Evolutionary conservation across 306 rosid genomes (phyloP).

Genomic region (Chamaecrista fasciculata): DNA sequence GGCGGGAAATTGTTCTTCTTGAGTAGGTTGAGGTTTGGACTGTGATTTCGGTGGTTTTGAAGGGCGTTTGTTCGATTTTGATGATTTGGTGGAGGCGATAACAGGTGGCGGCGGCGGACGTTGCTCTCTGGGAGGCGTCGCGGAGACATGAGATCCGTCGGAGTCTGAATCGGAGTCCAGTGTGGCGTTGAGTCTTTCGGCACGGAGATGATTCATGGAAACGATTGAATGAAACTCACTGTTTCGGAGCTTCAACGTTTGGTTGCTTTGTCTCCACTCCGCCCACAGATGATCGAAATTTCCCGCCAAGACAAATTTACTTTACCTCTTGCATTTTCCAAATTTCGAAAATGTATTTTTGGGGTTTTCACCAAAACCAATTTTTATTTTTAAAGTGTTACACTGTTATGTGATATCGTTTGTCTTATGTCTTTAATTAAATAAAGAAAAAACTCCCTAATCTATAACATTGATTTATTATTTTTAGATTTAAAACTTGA

Average conservation of each 20-base stretch:
- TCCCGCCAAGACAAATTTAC: not conserved
- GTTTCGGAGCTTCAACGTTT: not conserved
- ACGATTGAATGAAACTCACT: not conserved
- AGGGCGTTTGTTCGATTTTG: constrained; percentile 41
- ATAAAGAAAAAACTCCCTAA: too few species aligned
- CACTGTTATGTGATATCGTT: too few species aligned
- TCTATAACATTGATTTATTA: too few species aligned
- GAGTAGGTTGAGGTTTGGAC: not conserved
- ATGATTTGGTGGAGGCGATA: constrained; percentile 27
- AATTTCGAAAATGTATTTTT: too few species aligned
- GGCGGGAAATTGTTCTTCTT: constrained; percentile 15
- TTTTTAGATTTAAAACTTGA: too few species aligned
- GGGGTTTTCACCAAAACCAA: too few species aligned
- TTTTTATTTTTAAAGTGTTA: too few species aligned
- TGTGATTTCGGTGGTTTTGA: constrained; percentile 8
- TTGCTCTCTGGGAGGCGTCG: constrained; percentile 75
- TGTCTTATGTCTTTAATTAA: too few species aligned
- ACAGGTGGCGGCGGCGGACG: constrained; percentile 21
- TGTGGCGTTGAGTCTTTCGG: not conserved
- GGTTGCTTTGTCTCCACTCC: too few species aligned
- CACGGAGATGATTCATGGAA: not conserved
- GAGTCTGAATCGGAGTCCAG: constrained; percentile 70
- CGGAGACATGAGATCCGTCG: constrained; percentile 79
- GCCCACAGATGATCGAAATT: not conserved
- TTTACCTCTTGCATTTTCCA: too few species aligned